Evolutionary conservation across 2,329 filamentous ascomycete genomes (phyloP), one percentile per base, ranked within the genome.

Genomic region (Boeremia lycopersici): DNA sequence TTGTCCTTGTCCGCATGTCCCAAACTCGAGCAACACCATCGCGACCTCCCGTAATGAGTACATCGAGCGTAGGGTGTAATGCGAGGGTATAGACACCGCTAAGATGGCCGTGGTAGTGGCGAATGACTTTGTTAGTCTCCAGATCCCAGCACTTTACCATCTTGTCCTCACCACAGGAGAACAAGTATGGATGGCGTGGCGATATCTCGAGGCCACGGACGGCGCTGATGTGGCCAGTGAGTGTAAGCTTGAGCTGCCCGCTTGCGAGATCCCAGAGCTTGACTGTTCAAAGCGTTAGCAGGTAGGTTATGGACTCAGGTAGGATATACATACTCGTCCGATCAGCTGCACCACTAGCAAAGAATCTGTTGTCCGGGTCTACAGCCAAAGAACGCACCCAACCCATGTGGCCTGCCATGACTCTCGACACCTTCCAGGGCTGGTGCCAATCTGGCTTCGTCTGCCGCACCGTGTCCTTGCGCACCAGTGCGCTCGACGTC

Each of bases 131-230:
- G 80, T 99, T 99, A n/a, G 93, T 97, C 77, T 99, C 95, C 62
- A 99, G 79, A 79, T 99, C 95, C 95, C 95, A 99, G 78, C 95
- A 99, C 78, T 99, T 99, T 59, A 99, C 95, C 93, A 97, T 97
- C 81, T 99, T 99, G 75, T 99, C 95, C 77, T 99, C 95, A 54
- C 91, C 96, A 70, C 95, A 99, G 10, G 92, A 96, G 77, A 99
- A 99, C 9, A 99, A 84, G 72, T 99, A 99, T 0, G 95, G 96
- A 77, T 99, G 95, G 41, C 95, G 83, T 13, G 93, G 90, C 17
- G 91, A 96, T 7, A 99, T 91, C 0, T 93, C 95, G 42, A 99
- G 83, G 2, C 95, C 95, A 30, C 68, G 61, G 30, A 70, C 69
- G 25, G 68, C 67, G 6, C 59, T 65, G 26, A 73, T 72, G 31